A percentile compares a stretch with the other conserved stretches of the same genome.
phyloP scores from a whole-genome alignment of 1,284 basidiomycete species.

The Fistulinella cinereoalba region DNA sequence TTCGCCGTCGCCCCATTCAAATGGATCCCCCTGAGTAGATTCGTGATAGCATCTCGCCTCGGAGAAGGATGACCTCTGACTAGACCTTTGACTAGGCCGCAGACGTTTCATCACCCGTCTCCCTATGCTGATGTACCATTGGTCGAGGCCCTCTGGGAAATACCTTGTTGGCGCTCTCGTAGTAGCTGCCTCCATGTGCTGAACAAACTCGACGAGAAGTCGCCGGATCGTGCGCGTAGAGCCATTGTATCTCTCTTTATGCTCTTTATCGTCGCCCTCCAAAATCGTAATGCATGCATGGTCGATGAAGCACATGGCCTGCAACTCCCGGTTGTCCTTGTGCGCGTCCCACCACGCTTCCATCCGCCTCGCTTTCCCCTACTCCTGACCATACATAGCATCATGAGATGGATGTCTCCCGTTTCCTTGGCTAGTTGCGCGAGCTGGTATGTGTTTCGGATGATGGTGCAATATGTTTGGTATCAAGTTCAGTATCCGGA shows the following conservation, averaged over 20 bases:
- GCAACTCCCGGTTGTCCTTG: constrained; percentile 9
- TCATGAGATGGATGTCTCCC: constrained; percentile 28
- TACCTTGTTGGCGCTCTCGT: not conserved
- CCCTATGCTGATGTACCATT: constrained; percentile 20
- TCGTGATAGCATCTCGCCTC: constrained; percentile 13
- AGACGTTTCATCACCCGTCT: constrained; percentile 17
- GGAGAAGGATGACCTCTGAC: too few species aligned
- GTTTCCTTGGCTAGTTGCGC: constrained; percentile 9
- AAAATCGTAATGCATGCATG: constrained; percentile 32
- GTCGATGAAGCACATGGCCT: constrained; percentile 5
- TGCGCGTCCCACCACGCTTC: constrained; percentile 32
- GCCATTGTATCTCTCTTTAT: constrained; percentile 12
- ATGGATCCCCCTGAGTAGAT: constrained; percentile 10
- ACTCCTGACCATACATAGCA: constrained; percentile 28
- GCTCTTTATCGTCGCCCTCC: constrained; percentile 15
- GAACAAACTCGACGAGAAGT: constrained; percentile 16
- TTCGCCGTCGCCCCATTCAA: constrained; percentile 10
- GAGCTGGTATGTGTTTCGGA: constrained; percentile 23
- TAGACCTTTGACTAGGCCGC: constrained; percentile 4
- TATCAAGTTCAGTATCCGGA: constrained; percentile 22
- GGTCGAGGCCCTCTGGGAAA: constrained; percentile 7
- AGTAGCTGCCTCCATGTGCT: not conserved
- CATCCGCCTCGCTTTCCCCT: constrained; percentile 25
- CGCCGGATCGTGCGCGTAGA: constrained; percentile 10
- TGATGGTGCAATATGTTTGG: constrained; percentile 16